phyloP scores from a whole-genome alignment of 306 rosid species.

The Gillenia trifoliata region DNA sequence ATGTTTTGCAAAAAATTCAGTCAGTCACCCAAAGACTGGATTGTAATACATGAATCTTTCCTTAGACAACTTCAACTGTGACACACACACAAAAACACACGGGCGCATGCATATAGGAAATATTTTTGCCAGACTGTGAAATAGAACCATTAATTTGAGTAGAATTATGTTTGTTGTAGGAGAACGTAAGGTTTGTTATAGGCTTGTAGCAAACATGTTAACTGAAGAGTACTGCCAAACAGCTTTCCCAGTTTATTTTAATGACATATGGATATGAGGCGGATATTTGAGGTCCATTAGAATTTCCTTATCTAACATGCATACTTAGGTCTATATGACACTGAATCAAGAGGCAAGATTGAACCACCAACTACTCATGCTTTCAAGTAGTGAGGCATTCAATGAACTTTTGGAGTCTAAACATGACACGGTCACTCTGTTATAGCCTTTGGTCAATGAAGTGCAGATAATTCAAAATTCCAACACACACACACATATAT shows the following conservation, averaged over 20 bases:
- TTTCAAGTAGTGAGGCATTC: neutral
- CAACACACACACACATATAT: neutral
- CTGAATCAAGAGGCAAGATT: neutral
- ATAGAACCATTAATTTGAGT: no score
- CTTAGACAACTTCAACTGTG: no score
- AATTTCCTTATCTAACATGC: neutral
- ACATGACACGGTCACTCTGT: neutral
- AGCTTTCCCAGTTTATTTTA: neutral
- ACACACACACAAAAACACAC: no score
- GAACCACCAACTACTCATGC: neutral
- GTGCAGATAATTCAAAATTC: neutral
- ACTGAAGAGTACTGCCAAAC: neutral
- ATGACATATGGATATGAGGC: neutral
- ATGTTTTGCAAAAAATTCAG: no score
- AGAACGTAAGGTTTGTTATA: neutral
- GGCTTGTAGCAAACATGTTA: neutral
- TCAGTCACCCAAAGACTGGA: no score
- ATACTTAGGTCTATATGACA: neutral
- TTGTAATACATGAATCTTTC: no score
- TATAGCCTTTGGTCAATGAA: neutral
- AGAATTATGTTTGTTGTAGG: neutral
- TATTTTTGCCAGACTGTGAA: no score
- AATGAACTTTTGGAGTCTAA: neutral
- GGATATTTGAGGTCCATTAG: neutral
- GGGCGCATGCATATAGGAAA: no score